Base-by-base conservation (phyloP, 441 rosid genomes). In the Gossypium schwendimanii region DNA sequence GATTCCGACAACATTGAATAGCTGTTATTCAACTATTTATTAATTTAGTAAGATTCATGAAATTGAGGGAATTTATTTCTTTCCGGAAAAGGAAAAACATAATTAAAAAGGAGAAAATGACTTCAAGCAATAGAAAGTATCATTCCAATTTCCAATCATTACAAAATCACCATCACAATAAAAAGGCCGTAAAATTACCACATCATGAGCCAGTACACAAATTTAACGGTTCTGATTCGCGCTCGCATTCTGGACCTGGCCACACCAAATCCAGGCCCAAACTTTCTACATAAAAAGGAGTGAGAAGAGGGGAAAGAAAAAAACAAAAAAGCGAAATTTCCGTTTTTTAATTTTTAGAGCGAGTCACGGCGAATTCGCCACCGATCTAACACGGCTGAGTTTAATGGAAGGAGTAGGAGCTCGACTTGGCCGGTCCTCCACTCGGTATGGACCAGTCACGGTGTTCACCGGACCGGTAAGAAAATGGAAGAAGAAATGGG, bases 391-490 rank as follows among this genome's bases (percentile, higher is more conserved):
- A 75, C 39, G 6, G 61, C 11, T 74, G 81, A 75, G 50, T 71
- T 31, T n/a, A 63, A 94, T 94, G 99, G 99, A 94, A 83, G 99
- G 98, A 78, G 99, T 92, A 11, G 98, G 98, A 73, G 98, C 91
- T 39, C 87, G 99, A 73, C 84, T 91, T 58, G 99, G 99, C 63
- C 87, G 99, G 41, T 91, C 99, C 3, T 94, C 99, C 80, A 89
- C 96, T 20, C 93, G 99, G 54, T 94, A 94, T 72, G 97, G 97
- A 33, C 98, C 99, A 28, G 82, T 97, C 2, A 87, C 97, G 63
- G 97, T 91, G 57, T 94, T 94, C 87, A 91, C 79, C 12, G 99
- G 99, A 0, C 96, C 94, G 73, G 98, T 94, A 39, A 87, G 99
- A 83, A 92, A 80, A 81, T 94, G 99, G 98, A 92, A 87, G 90